Conservation (phyloP, 2,329 filamentous ascomycete species). For the Cercospora nicotianae region DNA sequence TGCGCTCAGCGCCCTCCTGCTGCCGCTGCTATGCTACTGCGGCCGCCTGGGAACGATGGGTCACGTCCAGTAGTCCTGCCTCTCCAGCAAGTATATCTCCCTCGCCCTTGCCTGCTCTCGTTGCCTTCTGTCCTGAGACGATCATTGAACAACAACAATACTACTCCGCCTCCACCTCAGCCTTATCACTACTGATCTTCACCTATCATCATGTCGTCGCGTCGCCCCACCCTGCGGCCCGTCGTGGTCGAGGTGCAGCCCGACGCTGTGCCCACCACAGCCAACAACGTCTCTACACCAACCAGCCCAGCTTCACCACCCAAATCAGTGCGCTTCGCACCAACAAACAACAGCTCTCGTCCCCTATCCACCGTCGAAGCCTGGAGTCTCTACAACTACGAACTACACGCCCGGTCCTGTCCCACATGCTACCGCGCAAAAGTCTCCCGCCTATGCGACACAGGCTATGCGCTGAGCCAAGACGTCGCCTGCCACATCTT, state of each 20-base stretch:
- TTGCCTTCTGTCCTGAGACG: neutral
- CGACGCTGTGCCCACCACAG: slow-evolving; percentile 21
- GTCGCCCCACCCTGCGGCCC: slow-evolving; percentile 23
- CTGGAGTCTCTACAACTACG: slow-evolving; percentile 51
- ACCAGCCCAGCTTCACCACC: slow-evolving; percentile 33
- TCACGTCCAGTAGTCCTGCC: neutral
- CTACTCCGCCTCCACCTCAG: neutral
- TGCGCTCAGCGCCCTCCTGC: neutral
- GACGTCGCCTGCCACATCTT: slow-evolving; percentile 49
- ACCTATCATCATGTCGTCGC: slow-evolving; percentile 20
- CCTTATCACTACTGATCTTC: neutral
- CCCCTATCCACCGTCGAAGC: slow-evolving; percentile 45
- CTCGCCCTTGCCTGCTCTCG: neutral
- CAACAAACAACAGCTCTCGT: slow-evolving; percentile 40
- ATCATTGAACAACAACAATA: neutral
- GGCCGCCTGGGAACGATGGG: neutral
- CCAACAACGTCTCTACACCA: slow-evolving; percentile 22
- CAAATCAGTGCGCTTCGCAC: slow-evolving; percentile 37
- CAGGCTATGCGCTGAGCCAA: slow-evolving; percentile 47
- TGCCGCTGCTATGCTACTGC: neutral
- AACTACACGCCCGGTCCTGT: slow-evolving; percentile 50
- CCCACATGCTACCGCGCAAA: slow-evolving; percentile 46
- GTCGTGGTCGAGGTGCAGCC: slow-evolving; percentile 34
- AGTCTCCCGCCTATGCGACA: slow-evolving; percentile 46
- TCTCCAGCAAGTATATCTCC: neutral